Base-by-base conservation (phyloP, 768 basidiomycete genomes). In the Mycena floridula region DNA sequence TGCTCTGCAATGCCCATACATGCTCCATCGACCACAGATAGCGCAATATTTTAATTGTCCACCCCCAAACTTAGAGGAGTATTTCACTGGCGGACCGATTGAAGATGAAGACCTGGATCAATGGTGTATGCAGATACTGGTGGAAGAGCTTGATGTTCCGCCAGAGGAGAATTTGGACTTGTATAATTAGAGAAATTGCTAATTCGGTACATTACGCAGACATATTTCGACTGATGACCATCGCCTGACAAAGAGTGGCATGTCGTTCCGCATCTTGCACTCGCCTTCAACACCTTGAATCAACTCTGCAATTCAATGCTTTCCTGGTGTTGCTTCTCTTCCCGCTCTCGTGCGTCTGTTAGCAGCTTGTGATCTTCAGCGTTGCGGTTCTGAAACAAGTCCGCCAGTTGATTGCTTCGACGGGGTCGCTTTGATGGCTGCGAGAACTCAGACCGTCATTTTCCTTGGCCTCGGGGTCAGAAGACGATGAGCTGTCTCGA, bases 1-100 rank as follows among this genome's bases (percentile, higher is more conserved):
- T 53, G 2, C 41, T 53, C 12, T 47, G 43, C 20, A 51, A 53
- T 25, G 50, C 46, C 4, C 52, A 53, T 25, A 51, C 50, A 5
- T 51, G 15, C 37, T 49, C 15, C 50, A 51, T 39, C 47, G 24
- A 3, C 50, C 50, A 3, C 50, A 51, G 30, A 50, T 50, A 4
- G 36, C 51, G 9, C 45, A 47, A 15, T 53, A 42, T 26, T 53
- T 53, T 21, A 26, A 45, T 12, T 53, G 52, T 37, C 4, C n/a
- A 6, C 46, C 50, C 13, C 52, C 52, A 1, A 51, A 46, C 13
- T 32, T 53, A 2, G 38, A 40, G 8, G 53, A 57, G 41, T 49
- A 48, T 21, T 45, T 47, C 40, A 26, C 39, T 4, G 44, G 50
- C 1, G 48, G 48, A 22, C 44, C 53, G 38, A 21, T 53, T 12